Conservation (phyloP, 208 protist species). For the Naegleria fowleri region DNA sequence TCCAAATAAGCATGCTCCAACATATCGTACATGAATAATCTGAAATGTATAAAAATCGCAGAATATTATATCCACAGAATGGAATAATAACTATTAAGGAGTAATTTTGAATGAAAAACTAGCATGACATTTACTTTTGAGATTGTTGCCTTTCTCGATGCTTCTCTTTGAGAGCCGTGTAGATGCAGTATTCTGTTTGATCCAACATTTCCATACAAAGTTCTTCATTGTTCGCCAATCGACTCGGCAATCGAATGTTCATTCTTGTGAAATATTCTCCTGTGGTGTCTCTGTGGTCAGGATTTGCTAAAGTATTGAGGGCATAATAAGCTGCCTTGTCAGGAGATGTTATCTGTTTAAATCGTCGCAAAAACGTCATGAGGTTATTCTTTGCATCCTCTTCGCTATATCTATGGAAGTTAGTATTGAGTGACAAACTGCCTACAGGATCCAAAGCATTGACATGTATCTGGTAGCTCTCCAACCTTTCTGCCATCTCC, state of each 20-base stretch:
- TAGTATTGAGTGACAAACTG: neutral
- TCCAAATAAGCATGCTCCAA: too few species aligned
- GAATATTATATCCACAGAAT: too few species aligned
- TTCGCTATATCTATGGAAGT: neutral
- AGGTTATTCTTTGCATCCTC: neutral
- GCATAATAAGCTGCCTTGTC: neutral
- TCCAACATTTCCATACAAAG: neutral
- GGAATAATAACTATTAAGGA: too few species aligned
- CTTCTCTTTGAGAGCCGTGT: neutral
- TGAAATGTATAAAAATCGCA: too few species aligned
- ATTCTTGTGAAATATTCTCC: conserved; percentile 2
- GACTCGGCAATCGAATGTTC: neutral
- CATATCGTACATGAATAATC: too few species aligned
- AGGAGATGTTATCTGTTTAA: neutral
- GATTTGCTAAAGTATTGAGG: neutral
- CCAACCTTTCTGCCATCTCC: neutral
- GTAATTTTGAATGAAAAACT: too few species aligned
- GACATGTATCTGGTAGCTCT: neutral
- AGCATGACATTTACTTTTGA: too few species aligned
- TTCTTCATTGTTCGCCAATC: neutral
- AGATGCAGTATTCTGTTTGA: neutral
- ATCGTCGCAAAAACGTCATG: neutral
- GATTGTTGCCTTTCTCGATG: neutral
- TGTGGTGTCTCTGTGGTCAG: neutral
- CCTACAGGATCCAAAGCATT: neutral